These are phyloP conservation scores for Jamesozyma jinghongensis DNA, from an alignment of 805 yeast genomes.

Conservation along the genomic window DNA sequence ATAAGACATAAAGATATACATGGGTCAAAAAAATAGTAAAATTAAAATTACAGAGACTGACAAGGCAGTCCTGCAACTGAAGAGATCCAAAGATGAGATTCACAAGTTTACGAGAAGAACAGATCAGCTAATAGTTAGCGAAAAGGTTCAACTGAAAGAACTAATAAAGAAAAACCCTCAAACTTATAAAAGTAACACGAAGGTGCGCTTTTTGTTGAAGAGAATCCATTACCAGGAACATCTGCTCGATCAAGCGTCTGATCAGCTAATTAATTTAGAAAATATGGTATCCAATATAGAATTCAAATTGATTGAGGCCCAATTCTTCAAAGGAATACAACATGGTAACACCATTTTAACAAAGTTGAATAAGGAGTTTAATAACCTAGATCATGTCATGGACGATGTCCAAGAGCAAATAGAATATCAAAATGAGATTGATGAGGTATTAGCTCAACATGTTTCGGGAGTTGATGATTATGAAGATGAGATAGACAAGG, in stretches of 20 bases:
- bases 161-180: constrained; percentile 28
- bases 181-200: constrained; percentile 52
- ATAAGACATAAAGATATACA: too few relatives aligned
- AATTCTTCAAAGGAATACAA: constrained; percentile 68
- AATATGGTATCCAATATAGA: constrained; percentile 72
- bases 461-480: constrained; percentile 26
- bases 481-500: constrained; percentile 61
- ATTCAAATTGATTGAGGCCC: constrained; percentile 80
- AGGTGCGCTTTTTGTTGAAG: constrained; percentile 48
- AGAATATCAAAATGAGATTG: constrained; percentile 66
- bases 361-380: constrained; percentile 70
- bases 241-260: constrained; percentile 58
- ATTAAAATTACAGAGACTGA: constrained; percentile 76
- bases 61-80: constrained; percentile 75
- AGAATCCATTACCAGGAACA: constrained; percentile 76
- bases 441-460: constrained; percentile 39
- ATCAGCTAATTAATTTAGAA: constrained; percentile 73
- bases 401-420: constrained; percentile 80
- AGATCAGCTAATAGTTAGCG: constrained; percentile 47
- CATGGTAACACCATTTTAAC: constrained; percentile 74
- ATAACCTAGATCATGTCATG: constrained; percentile 68
- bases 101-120: constrained; percentile 55
- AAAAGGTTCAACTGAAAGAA: constrained; percentile 34
- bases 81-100: constrained; percentile 79
- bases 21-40: constrained; percentile 36